Percentiles rank a stretch among this genome's conserved stretches.
These are phyloP conservation scores for Vicia sativa DNA, from an alignment of 306 rosid species.

Conservation along the genomic window DNA sequence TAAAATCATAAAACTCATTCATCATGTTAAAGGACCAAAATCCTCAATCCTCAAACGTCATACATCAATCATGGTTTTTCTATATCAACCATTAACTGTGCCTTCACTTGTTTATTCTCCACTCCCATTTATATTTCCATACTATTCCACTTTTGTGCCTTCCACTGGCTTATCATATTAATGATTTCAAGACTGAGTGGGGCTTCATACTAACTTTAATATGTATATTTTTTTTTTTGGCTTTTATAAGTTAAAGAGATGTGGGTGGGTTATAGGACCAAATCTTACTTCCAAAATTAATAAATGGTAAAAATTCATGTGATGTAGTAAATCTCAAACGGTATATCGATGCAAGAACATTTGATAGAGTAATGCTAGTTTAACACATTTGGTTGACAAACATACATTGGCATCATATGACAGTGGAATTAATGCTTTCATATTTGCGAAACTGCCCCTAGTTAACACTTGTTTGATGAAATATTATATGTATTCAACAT, in stretches of 20 bases:
- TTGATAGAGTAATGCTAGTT: background rate
- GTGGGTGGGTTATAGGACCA: background rate
- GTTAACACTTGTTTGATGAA: no score
- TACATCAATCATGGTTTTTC: slow-evolving; percentile 42
- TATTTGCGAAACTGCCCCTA: no score
- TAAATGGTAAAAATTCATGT: background rate
- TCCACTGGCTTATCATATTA: background rate
- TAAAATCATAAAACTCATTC: slow-evolving; percentile 9
- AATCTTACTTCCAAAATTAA: background rate
- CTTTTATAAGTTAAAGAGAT: background rate
- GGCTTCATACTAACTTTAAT: background rate
- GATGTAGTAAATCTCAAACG: background rate
- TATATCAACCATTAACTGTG: slow-evolving; percentile 18
- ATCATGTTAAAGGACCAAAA: background rate
- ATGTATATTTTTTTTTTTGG: background rate
- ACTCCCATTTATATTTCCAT: background rate
- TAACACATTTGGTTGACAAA: no score
- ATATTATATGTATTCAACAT: no score
- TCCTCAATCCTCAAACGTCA: slow-evolving; percentile 20
- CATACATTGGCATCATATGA: no score
- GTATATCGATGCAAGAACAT: background rate
- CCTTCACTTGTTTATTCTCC: slow-evolving; percentile 8
- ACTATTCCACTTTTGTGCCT: slow-evolving; percentile 9
- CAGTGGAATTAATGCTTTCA: no score
- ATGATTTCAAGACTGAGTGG: background rate